Conservation (phyloP, 805 yeast genomes). For the Candida silvicultrix region DNA sequence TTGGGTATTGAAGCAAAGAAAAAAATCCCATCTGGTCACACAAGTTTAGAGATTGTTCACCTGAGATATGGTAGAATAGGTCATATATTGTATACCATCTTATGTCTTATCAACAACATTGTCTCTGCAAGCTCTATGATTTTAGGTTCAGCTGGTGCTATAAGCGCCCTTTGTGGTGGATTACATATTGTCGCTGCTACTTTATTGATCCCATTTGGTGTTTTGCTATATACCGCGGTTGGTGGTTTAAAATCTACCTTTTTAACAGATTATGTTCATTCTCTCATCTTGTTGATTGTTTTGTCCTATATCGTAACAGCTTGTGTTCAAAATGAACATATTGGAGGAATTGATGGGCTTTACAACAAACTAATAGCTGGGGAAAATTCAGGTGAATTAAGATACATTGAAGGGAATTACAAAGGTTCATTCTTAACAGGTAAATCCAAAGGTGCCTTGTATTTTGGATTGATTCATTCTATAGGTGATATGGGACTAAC, state of each 20-base stretch:
- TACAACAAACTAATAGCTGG: constrained; percentile 27
- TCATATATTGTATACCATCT: constrained; percentile 27
- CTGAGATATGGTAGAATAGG: constrained; percentile 31
- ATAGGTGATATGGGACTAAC: constrained; percentile 33
- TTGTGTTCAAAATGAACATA: constrained; percentile 25
- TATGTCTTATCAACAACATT: constrained; percentile 30
- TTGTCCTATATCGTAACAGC: constrained; percentile 25
- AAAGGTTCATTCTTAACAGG: constrained; percentile 26
- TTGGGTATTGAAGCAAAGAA: constrained; percentile 31
- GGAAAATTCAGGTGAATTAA: constrained; percentile 25
- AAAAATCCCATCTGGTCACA: constrained; percentile 34
- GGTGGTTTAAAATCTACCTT: constrained; percentile 46
- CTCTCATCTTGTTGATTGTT: constrained; percentile 34
- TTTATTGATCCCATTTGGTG: constrained; percentile 37
- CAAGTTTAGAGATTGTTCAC: constrained; percentile 29
- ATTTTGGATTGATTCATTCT: constrained; percentile 22
- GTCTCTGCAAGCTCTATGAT: constrained; percentile 30
- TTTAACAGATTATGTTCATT: constrained; percentile 42
- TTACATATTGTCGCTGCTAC: constrained; percentile 37
- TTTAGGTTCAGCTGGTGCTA: constrained; percentile 35
- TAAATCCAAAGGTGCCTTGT: constrained; percentile 21
- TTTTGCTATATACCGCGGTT: constrained; percentile 38
- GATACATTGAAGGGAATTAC: constrained; percentile 24
- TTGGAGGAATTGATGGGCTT: constrained; percentile 37
- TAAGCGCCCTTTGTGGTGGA: constrained; percentile 29